phyloP scores from a whole-genome alignment of 2,329 filamentous ascomycete genomes.

The Periconia sp. region DNA sequence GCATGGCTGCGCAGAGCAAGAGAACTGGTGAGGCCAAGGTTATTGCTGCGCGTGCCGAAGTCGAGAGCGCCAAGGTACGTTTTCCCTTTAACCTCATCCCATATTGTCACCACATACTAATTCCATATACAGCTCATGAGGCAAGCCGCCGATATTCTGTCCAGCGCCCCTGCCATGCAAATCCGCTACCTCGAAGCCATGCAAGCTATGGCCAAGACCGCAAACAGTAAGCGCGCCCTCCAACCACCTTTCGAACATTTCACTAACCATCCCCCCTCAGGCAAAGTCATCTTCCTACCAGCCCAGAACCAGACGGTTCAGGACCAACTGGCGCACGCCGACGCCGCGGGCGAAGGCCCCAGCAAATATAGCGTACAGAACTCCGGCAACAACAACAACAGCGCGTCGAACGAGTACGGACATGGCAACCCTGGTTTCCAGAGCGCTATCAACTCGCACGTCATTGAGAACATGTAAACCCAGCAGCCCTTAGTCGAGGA shows the following conservation, averaged over 20 bases:
- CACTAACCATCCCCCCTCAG: too few relatives aligned
- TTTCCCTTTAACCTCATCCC: slow-evolving; percentile 45
- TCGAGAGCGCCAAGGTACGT: slow-evolving; percentile 74
- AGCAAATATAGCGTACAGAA: slow-evolving; percentile 45
- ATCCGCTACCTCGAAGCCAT: slow-evolving; percentile 86
- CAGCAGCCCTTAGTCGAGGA: too few relatives aligned
- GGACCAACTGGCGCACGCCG: slow-evolving; percentile 52
- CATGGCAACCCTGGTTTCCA: slow-evolving; percentile 63
- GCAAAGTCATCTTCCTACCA: slow-evolving; percentile 81
- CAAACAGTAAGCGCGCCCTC: too few relatives aligned
- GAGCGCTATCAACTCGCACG: slow-evolving; percentile 75
- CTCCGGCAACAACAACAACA: slow-evolving; percentile 7
- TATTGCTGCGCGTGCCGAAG: slow-evolving; percentile 93
- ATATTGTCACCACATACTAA: too few relatives aligned
- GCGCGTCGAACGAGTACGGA: slow-evolving; percentile 38
- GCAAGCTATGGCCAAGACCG: slow-evolving; percentile 96
- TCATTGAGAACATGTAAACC: slow-evolving; percentile 79
- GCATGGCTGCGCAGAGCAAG: slow-evolving; percentile 98
- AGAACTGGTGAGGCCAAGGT: slow-evolving; percentile 98
- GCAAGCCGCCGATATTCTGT: slow-evolving; percentile 89
- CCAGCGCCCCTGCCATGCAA: slow-evolving; percentile 85
- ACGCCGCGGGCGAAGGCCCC: slow-evolving; percentile 58
- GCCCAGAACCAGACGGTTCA: slow-evolving; percentile 53
- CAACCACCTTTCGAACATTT: too few relatives aligned
- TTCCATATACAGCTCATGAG: slow-evolving; percentile 55